Evolutionary conservation across 371 early-diverging fungal species (phyloP), one percentile per base, ranked within the genome.

Genomic region (Apophysomyces trapeziformis): DNA sequence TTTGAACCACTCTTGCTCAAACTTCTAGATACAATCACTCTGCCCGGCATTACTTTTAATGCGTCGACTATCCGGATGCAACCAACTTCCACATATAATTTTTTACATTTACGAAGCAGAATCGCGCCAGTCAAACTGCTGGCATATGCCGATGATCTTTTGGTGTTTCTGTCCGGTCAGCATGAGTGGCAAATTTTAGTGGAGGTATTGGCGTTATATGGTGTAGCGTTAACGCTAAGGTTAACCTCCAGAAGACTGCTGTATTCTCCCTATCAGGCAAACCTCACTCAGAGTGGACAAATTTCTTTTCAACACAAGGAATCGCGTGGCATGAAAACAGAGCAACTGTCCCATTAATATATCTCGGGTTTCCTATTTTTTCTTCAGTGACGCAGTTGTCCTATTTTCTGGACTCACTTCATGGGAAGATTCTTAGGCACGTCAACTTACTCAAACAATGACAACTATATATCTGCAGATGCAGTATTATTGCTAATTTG

Each of bases 101-200:
- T 26, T 26, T 26, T 1, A 26, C 26, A 26, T 26, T 26, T 26
- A 26, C 26, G 26, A 26, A 26, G 1, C 1, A 1, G 26, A 26
- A 26, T 26, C 26, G 26, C 26, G 26, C 26, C 26, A 26, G 26
- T 26, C 1, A 26, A 63, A 26, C 12, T 47, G 8, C 26, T 68
- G 7, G 64, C 58, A 1, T 68, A 68, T 38, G 64, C 61, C 32
- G 68, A 68, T 44, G 68, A 68, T 37, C 12, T 60, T 38, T 18
- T 64, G 2, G 36, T 68, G 18, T 68, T 68, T 35, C 5, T 68
- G 5, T 5, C 38, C 1, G n/a, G 26, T 11, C 8, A 54, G 13
- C 7, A 4, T 1, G 61, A 67, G 26, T 14, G 38, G 11, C 41
- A 7, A 38, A 12, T 12, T 21, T 14, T 57, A 6, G 8, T 64